These are phyloP conservation scores for Drechslerella coelobrocha DNA, from an alignment of 2,329 filamentous ascomycete genomes.

Conservation along the genomic window DNA sequence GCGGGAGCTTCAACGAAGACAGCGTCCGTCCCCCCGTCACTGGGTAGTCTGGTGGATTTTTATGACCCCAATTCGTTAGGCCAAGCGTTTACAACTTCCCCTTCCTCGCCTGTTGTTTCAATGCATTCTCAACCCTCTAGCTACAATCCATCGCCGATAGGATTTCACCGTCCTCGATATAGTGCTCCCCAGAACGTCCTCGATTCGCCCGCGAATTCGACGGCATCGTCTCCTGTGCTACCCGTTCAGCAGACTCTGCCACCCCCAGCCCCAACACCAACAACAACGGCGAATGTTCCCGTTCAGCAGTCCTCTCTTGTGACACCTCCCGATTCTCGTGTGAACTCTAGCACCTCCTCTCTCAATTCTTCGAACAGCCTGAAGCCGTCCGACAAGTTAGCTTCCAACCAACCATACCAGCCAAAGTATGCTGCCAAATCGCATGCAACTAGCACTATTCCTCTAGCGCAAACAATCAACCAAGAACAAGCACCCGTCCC, in stretches of 20 bases:
- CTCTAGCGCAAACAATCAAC: conserved; percentile 19
- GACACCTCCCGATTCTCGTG: conserved; percentile 19
- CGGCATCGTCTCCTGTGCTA: conserved; percentile 21
- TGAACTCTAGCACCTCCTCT: conserved; percentile 41
- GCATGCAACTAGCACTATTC: conserved; percentile 41
- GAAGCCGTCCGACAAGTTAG: conserved; percentile 23
- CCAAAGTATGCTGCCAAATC: conserved; percentile 49
- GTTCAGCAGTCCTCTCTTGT: conserved; percentile 24
- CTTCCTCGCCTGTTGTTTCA: conserved; percentile 38
- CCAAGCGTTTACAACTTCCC: conserved; percentile 44
- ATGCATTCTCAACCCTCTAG: conserved; percentile 22
- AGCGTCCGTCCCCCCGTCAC: conserved; percentile 22
- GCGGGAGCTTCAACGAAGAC: neutral
- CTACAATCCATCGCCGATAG: conserved; percentile 32
- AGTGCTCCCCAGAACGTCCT: conserved; percentile 4
- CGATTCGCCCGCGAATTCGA: conserved; percentile 22
- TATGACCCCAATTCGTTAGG: conserved; percentile 44
- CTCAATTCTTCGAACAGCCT: conserved; percentile 21
- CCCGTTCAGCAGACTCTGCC: conserved; percentile 13
- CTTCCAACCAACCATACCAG: conserved; percentile 41
- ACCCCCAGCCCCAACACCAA: conserved; percentile 1
- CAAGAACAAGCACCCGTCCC: conserved; percentile 30
- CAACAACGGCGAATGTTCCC: conserved; percentile 9
- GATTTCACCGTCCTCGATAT: conserved; percentile 44
- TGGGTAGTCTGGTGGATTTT: conserved; percentile 41